A percentile compares a stretch with the other conserved stretches of the same genome.
Conservation (phyloP, 805 yeast genomes). For the Metschnikowia picachoensis region DNA sequence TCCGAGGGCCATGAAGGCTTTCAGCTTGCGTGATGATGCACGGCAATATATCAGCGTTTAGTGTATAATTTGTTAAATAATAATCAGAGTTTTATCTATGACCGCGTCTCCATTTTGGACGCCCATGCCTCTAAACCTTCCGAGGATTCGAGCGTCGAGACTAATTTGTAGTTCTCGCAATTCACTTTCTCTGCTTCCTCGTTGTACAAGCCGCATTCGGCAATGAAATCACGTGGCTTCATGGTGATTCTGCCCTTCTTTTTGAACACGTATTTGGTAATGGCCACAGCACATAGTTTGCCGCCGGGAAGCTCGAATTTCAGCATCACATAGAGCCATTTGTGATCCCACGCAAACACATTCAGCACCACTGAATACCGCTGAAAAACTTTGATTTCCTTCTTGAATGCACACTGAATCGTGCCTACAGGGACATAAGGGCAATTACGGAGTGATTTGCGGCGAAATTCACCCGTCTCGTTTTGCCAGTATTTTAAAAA, state of each 20-base stretch:
- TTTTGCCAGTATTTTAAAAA: slow-evolving; percentile 45
- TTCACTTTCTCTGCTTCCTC: slow-evolving; percentile 46
- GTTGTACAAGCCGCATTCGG: slow-evolving; percentile 51
- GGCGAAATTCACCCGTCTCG: slow-evolving; percentile 30
- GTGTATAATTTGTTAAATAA: background rate
- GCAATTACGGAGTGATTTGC: slow-evolving; percentile 25
- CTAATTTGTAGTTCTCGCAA: slow-evolving; percentile 35
- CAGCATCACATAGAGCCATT: slow-evolving; percentile 75
- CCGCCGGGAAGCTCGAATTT: slow-evolving; percentile 40
- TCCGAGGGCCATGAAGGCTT: slow-evolving; percentile 97
- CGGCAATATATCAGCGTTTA: no score
- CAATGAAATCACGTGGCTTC: slow-evolving; percentile 56
- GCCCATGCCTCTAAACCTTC: slow-evolving; percentile 36
- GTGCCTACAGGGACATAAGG: slow-evolving; percentile 79
- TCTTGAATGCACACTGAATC: slow-evolving; percentile 61
- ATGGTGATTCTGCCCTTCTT: slow-evolving; percentile 68
- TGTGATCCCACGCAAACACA: slow-evolving; percentile 78
- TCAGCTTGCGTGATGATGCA: slow-evolving; percentile 58
- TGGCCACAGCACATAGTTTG: slow-evolving; percentile 49
- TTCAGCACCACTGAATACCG: slow-evolving; percentile 52
- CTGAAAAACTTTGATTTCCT: slow-evolving; percentile 69
- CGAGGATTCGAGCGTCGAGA: slow-evolving; percentile 33
- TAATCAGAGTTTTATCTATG: background rate
- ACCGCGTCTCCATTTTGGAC: slow-evolving; percentile 4
- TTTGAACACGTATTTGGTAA: slow-evolving; percentile 82